A percentile compares a stretch with the other conserved stretches of the same genome.
Conservation (phyloP, 257 asterid species). For the Solanum pennellii region DNA sequence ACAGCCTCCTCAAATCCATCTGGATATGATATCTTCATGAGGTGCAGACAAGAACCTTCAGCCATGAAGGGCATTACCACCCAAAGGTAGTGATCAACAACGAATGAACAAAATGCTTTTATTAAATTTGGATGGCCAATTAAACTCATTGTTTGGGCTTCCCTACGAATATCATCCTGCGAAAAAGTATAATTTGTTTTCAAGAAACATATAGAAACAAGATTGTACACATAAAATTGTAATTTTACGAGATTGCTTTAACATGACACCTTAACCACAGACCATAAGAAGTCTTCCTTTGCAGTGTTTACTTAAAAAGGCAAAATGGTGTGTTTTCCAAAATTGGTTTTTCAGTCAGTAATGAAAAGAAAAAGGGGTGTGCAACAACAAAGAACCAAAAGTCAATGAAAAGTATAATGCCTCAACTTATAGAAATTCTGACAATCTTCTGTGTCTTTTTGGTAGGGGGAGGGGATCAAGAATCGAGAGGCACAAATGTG, state of each 20-base stretch:
- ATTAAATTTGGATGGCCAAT: slow-evolving; percentile 89
- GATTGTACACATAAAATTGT: not conserved
- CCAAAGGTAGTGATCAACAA: slow-evolving; percentile 93
- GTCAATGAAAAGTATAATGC: not conserved
- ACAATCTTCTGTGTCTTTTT: not conserved
- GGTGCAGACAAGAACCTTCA: slow-evolving; percentile 97
- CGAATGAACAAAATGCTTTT: slow-evolving; percentile 85
- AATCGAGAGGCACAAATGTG: not conserved
- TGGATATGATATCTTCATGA: slow-evolving; percentile 90
- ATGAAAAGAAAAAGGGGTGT: not conserved
- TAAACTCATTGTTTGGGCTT: slow-evolving; percentile 95
- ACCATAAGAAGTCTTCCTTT: not conserved
- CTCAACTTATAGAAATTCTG: not conserved
- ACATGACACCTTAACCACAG: not conserved
- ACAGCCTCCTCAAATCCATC: slow-evolving; percentile 97
- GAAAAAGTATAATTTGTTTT: not conserved
- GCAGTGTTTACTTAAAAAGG: not conserved
- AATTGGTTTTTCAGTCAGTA: not conserved
- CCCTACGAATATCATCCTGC: slow-evolving; percentile 95
- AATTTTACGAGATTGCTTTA: not conserved
- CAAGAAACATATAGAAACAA: not conserved
- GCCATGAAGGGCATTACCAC: slow-evolving; percentile 98
- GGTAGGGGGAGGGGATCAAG: not conserved
- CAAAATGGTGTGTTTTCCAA: not conserved
- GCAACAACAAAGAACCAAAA: not conserved